Conservation (phyloP, 768 basidiomycete species). For the Auricularia sp. region DNA sequence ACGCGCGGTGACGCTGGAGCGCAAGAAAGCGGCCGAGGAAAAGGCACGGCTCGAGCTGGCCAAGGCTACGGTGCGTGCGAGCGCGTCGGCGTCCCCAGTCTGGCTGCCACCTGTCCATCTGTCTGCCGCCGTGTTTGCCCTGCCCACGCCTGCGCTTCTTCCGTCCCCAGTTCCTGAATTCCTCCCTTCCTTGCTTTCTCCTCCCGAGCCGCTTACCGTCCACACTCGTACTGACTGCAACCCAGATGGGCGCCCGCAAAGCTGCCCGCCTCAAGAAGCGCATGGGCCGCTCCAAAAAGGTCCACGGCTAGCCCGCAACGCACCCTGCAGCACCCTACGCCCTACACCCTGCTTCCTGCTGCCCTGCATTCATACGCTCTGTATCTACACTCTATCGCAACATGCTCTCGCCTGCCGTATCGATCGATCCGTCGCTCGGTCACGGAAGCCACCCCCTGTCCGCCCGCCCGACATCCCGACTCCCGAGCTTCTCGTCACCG, state of each 20-base stretch:
- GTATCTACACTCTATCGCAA: no score
- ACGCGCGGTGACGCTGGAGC: slow-evolving; percentile 56
- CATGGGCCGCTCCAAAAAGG: slow-evolving; percentile 70
- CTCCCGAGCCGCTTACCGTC: no score
- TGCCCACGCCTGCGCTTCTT: not conserved
- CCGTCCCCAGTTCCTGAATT: not conserved
- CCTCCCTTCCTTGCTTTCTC: not conserved
- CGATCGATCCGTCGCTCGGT: no score
- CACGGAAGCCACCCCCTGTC: no score
- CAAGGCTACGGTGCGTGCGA: slow-evolving; percentile 44
- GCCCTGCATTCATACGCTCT: no score
- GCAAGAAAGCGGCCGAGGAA: slow-evolving; percentile 67
- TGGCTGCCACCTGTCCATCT: not conserved
- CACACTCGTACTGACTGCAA: not conserved
- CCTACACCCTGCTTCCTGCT: no score
- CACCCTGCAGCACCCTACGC: no score
- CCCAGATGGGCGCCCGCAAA: slow-evolving; percentile 72
- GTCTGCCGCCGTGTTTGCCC: not conserved
- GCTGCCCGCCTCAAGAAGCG: slow-evolving; percentile 62
- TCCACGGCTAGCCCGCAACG: slow-evolving; percentile 49
- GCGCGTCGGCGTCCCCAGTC: no score
- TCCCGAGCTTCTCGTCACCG: no score
- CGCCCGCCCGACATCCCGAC: no score
- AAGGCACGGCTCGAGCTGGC: slow-evolving; percentile 43
- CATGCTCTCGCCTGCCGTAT: no score